These are phyloP conservation scores for Wickerhamomyces ciferrii DNA, from an alignment of 805 yeast genomes.

Conservation along the genomic window DNA sequence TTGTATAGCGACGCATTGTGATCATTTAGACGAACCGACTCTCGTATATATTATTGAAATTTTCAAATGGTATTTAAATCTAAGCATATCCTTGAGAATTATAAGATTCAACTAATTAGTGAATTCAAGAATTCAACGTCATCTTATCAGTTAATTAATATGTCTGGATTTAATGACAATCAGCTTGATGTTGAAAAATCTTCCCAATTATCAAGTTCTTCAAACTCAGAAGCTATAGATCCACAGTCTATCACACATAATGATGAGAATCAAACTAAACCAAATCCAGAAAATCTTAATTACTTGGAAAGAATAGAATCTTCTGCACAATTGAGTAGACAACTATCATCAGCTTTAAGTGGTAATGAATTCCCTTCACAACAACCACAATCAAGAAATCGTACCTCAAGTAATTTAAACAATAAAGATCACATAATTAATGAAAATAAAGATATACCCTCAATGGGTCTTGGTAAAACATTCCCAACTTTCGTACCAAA, in stretches of 20 bases:
- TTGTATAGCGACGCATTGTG: too few relatives aligned
- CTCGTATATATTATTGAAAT: too few relatives aligned
- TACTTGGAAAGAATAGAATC: constrained; percentile 7
- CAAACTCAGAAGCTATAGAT: constrained; percentile 1
- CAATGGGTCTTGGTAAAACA: constrained; percentile 64
- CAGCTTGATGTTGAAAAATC: not conserved
- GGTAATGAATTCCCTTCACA: constrained; percentile 10
- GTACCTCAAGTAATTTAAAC: not conserved
- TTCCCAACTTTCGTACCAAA: constrained; percentile 44
- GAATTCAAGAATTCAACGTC: too few relatives aligned
- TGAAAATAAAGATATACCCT: constrained; percentile 35
- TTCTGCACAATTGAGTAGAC: constrained; percentile 23
- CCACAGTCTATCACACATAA: not conserved
- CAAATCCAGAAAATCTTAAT: constrained; percentile 1
- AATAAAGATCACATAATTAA: constrained; percentile 22
- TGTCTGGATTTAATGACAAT: not conserved
- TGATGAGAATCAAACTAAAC: not conserved
- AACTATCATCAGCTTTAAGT: constrained; percentile 37
- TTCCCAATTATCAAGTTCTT: not conserved
- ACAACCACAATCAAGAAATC: not conserved
- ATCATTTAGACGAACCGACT: too few relatives aligned
- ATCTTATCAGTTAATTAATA: too few relatives aligned
- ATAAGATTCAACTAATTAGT: too few relatives aligned
- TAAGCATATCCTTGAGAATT: too few relatives aligned
- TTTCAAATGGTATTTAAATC: too few relatives aligned